Percentiles rank a stretch among this genome's conserved stretches.
phyloP scores from a whole-genome alignment of 2,329 filamentous ascomycete genomes.

The Amylocarpus encephaloides region DNA sequence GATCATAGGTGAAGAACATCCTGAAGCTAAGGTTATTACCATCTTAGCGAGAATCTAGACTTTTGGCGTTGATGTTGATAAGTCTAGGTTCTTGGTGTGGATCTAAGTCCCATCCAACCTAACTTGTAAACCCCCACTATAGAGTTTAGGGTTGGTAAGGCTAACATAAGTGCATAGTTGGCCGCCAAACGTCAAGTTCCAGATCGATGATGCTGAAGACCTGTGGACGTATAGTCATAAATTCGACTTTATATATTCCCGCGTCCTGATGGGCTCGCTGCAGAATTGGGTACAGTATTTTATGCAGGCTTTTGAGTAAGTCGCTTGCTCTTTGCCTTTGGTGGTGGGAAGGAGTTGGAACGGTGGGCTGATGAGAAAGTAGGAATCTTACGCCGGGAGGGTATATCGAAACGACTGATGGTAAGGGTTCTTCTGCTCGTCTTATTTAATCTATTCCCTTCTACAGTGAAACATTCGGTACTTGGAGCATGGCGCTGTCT shows the following conservation, averaged over 20 bases:
- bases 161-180: no score
- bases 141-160: no score
- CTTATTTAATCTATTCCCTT: no score
- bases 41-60: no score
- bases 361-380: background rate
- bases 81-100: conserved; percentile 43
- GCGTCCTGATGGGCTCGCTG: conserved; percentile 27
- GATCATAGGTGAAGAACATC: conserved; percentile 10
- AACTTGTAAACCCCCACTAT: conserved; percentile 15
- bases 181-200: conserved; percentile 54
- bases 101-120: conserved; percentile 62
- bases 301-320: conserved; percentile 10
- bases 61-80: conserved; percentile 6
- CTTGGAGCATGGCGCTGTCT: no score
- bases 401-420: conserved; percentile 32
- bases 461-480: no score
- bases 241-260: conserved; percentile 54
- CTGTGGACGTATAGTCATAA: conserved; percentile 39
- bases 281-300: conserved; percentile 12
- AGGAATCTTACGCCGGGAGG: conserved; percentile 27
- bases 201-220: conserved; percentile 56
- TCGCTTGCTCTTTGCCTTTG: background rate
- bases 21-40: conserved; percentile 9
- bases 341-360: no score
- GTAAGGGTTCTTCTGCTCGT: no score